These are phyloP conservation scores for Bipolaris gigantea DNA, from an alignment of 2,329 filamentous ascomycete species.

Conservation along the genomic window DNA sequence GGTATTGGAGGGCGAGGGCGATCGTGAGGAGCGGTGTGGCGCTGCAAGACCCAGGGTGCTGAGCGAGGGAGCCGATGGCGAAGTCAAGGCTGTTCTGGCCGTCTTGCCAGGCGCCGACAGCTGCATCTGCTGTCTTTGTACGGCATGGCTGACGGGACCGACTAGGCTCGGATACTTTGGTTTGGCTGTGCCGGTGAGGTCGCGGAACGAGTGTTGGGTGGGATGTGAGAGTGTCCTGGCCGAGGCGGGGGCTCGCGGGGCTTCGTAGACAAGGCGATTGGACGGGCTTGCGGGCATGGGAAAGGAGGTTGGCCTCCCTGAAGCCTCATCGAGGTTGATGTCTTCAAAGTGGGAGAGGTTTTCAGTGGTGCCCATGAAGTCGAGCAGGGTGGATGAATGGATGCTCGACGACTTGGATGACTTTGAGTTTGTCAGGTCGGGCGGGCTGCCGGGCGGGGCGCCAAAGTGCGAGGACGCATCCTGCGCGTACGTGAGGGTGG, in stretches of 20 bases:
- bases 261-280: conserved; percentile 39
- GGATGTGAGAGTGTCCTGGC: conserved; percentile 21
- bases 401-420: conserved; percentile 91
- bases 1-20: conserved; percentile 40
- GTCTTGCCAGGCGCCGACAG: conserved; percentile 45
- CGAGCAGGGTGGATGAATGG: conserved; percentile 75
- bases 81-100: conserved; percentile 48
- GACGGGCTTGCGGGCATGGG: conserved; percentile 43
- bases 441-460: conserved; percentile 67
- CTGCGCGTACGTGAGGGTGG: conserved; percentile 36
- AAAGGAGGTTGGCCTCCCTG: conserved; percentile 45
- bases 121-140: conserved; percentile 34
- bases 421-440: conserved; percentile 80
- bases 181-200: conserved; percentile 43
- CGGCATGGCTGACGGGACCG: conserved; percentile 42
- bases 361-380: conserved; percentile 58
- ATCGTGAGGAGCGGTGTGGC: conserved; percentile 39
- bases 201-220: conserved; percentile 39
- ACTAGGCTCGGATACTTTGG: conserved; percentile 47
- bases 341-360: conserved; percentile 87
- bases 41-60: conserved; percentile 36
- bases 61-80: conserved; percentile 41
- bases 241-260: conserved; percentile 24
- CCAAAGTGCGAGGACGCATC: conserved; percentile 36
- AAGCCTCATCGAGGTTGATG: conserved; percentile 76